Evolutionary conservation across 176 grass and related monocot species (phyloP).

Genomic region (Zea mays): DNA sequence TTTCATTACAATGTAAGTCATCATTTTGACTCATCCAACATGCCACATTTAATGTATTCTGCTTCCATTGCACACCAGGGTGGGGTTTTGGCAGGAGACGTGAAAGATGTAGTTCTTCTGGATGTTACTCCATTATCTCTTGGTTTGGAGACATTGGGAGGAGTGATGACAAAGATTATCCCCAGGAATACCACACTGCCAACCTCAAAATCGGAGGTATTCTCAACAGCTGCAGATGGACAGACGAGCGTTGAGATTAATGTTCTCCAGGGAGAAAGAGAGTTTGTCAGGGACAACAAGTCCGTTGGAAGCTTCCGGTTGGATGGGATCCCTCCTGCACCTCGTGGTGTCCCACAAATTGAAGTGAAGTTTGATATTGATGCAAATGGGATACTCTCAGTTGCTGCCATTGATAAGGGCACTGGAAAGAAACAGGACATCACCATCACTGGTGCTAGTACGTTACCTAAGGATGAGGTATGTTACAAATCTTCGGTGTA

Average conservation of each 20-base stretch:
- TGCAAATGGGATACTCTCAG: conserved; percentile 98
- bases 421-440: conserved; percentile 99
- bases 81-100: conserved; percentile 88
- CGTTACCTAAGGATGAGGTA: conserved; percentile 95
- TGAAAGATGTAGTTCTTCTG: conserved; percentile 94
- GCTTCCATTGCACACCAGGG: conserved; percentile 50
- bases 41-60: conserved; percentile 28
- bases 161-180: conserved; percentile 99
- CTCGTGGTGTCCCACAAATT: conserved; percentile 91
- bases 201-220: conserved; percentile 99
- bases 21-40: not conserved
- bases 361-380: conserved; percentile 99
- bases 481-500: not conserved
- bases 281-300: conserved; percentile 98
- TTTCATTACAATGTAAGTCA: not conserved
- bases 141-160: conserved; percentile 96
- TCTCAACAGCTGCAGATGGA: conserved; percentile 93
- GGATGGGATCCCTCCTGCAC: conserved; percentile 94
- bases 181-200: conserved; percentile 88
- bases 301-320: conserved; percentile 90
- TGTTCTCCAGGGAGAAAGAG: conserved; percentile 96
- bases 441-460: conserved; percentile 95
- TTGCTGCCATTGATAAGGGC: conserved; percentile 93
- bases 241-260: conserved; percentile 96
- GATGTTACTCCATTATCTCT: conserved; percentile 86